Evolutionary conservation across 2,329 filamentous ascomycete genomes (phyloP), one percentile per base, ranked within the genome.

Genomic region (Trichoderma koningiopsis): DNA sequence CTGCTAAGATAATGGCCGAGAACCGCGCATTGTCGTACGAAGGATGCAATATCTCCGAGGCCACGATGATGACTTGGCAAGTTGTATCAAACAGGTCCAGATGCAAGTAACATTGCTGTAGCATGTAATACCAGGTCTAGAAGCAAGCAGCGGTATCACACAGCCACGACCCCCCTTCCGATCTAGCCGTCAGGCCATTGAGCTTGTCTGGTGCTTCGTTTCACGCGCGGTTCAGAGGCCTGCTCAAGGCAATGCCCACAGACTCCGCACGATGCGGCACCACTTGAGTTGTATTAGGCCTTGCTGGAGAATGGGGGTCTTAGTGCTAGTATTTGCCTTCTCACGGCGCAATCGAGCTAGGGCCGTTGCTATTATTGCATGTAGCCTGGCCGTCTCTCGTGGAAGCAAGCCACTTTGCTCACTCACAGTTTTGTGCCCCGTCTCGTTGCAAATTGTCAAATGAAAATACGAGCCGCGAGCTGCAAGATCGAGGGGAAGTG

Each of bases 31-130:
- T 62, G 60, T 62, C 31, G 29, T 62, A 52, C 43, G 29, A 53
- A 62, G 35, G 13, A 11, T 10, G 3, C n/a, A 31, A 55, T 66
- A 57, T 57, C 35, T 49, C 53, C 62, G 53, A 49, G 62, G 56
- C 47, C 53, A 56, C 27, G 33, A 27, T 11, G 47, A 53, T 55
- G 60, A 43, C 16, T n/a, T 16, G 31, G 55, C 55, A 13, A 43
- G 19, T 47, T 29, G 14, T 35, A n/a, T 27, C 27, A 31, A 40
- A 11, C 16, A 40, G 10, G 16, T 10, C 49, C 16, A n/a, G 7
- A 55, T 43, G 62, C 62, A 43, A 31, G 61, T 65, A 47, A 65
- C 57, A 65, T 65, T 57, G 5, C 33, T 35, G 33, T 35, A 37
- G 35, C 16, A 29, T 3, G 52, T 29, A 22, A 27, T 16, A 22